Conservation (phyloP, 1,284 basidiomycete species). For the Sutorius eximius region DNA sequence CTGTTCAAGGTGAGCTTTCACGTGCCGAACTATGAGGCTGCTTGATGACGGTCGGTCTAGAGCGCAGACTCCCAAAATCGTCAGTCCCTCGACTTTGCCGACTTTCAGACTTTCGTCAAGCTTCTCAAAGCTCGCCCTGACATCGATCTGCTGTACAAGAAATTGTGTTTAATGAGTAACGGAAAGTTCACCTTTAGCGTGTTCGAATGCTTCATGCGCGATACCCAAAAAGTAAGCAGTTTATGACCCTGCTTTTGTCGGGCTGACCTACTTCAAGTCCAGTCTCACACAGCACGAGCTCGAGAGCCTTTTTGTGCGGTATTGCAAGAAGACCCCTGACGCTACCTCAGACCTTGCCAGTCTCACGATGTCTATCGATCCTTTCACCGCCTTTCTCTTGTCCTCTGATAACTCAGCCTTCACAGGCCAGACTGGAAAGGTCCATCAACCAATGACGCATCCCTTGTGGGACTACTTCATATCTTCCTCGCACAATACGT, state of each 20-base stretch:
- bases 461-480: slow-evolving; percentile 90
- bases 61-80: slow-evolving; percentile 68
- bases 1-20: slow-evolving; percentile 59
- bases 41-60: slow-evolving; percentile 36
- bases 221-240: slow-evolving; percentile 60
- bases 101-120: slow-evolving; percentile 87
- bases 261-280: slow-evolving; percentile 42
- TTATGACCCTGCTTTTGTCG: neutral
- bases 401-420: slow-evolving; percentile 67
- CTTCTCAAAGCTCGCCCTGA: slow-evolving; percentile 83
- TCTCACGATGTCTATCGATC: slow-evolving; percentile 52
- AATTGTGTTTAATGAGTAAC: slow-evolving; percentile 42
- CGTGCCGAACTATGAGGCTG: neutral
- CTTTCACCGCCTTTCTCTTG: slow-evolving; percentile 75
- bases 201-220: slow-evolving; percentile 69
- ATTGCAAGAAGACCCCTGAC: slow-evolving; percentile 37
- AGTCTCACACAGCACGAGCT: slow-evolving; percentile 46
- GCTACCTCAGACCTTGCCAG: slow-evolving; percentile 17
- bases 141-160: slow-evolving; percentile 66
- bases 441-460: slow-evolving; percentile 71
- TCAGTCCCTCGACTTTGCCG: slow-evolving; percentile 76
- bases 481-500: slow-evolving; percentile 96
- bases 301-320: slow-evolving; percentile 54
- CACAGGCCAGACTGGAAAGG: slow-evolving; percentile 42
- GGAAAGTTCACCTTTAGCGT: slow-evolving; percentile 51